Evolutionary conservation across 495 filamentous ascomycete genomes (phyloP).

Genomic region (Xylaria nigripes): DNA sequence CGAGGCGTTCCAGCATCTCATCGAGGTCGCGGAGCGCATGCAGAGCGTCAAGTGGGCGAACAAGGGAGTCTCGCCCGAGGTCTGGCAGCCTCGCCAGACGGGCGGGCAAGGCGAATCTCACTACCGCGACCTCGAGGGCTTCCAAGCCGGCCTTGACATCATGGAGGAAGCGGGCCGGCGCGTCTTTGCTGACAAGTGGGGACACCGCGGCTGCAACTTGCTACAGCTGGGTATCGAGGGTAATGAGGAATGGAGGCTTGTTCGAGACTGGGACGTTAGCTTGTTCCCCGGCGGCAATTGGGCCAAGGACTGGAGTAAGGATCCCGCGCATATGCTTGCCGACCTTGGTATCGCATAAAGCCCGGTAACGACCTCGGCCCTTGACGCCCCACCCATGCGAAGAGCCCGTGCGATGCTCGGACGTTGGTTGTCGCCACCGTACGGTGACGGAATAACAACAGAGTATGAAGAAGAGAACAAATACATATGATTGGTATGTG

Average conservation of each 20-base stretch:
- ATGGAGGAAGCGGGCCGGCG: constrained; percentile 41
- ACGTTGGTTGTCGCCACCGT: constrained; percentile 5
- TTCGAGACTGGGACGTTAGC: constrained; percentile 29
- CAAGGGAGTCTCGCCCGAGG: constrained; percentile 30
- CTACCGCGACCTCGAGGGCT: constrained; percentile 46
- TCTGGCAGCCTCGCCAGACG: constrained; percentile 45
- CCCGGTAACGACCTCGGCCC: neutral
- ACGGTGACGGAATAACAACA: no score
- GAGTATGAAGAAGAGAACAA: no score
- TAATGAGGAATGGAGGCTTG: constrained; percentile 31
- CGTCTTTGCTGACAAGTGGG: constrained; percentile 53
- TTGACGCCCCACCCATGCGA: neutral
- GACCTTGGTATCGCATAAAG: constrained; percentile 7
- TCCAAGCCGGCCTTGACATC: constrained; percentile 40
- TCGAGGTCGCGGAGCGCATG: constrained; percentile 29
- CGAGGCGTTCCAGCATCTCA: constrained; percentile 30
- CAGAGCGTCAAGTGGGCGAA: constrained; percentile 27
- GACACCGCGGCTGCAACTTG: constrained; percentile 26
- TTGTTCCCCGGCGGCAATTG: constrained; percentile 19
- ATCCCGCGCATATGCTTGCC: constrained; percentile 3
- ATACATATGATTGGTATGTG: no score
- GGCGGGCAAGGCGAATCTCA: constrained; percentile 53
- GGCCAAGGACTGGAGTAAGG: constrained; percentile 21
- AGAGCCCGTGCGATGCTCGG: neutral
- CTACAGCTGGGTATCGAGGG: constrained; percentile 21